Base-by-base conservation (phyloP, 768 basidiomycete species). In the Trametes maxima region DNA sequence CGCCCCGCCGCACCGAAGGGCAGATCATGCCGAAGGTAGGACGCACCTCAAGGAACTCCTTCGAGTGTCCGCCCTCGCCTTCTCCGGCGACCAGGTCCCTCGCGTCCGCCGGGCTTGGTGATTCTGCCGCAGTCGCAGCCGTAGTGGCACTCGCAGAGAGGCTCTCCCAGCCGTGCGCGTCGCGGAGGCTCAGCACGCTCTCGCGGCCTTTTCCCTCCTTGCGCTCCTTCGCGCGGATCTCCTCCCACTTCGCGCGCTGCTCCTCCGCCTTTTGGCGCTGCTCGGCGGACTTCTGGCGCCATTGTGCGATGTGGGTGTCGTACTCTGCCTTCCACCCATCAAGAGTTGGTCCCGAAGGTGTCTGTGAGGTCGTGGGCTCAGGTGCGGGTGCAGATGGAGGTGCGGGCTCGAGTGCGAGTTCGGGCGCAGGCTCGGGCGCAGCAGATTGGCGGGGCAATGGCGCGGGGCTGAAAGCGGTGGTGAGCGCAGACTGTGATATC, bases 251-350 rank as follows among this genome's bases (percentile, higher is more conserved):
- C 44, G 80, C 80, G 11, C 91, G 87, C 72, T 86, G 84, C 62
- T 79, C 80, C 76, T 92, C 91, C 10, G 90, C 88, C 71, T 87
- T 91, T 69, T 84, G 78, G 53, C 90, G 86, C 45, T 86, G 86
- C 61, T 83, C 83, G 33, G 90, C 87, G 40, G 86, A 88, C 67
- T 86, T 83, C 22, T 82, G 82, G 42, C 87, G 86, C 92, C 92
- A 94, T 57, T 79, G 75, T 52, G 80, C 78, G 12, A 90, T 77
- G 44, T 90, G 87, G 0, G 82, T 75, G 52, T 92, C 86, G 70
- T 92, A 90, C 68, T 86, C 81, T 16, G 75, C 74, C 67, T 88
- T 86, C 88, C 88, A 90, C 8, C 76, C 63, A 22, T 85, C 85
- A 37, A 82, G 70, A 11, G 66, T 51, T 16, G 69, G 63, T 52